Evolutionary conservation across 2,329 filamentous ascomycete genomes (phyloP).

Genomic region (Ceratocystis destructans): DNA sequence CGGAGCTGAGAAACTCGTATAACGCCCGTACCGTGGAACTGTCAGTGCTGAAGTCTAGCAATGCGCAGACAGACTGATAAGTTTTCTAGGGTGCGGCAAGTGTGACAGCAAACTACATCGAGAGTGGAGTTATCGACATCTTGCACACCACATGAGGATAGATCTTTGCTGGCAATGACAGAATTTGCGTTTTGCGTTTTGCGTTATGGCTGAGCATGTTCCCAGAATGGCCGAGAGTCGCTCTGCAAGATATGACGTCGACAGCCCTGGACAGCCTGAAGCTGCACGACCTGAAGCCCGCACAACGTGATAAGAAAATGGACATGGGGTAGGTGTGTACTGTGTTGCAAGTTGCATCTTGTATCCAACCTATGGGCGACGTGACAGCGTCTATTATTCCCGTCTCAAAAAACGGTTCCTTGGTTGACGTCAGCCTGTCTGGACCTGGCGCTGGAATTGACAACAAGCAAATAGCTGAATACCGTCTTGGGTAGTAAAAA

Average conservation of each 20-base stretch:
- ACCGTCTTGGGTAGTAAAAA: too few species aligned
- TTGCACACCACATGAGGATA: conserved; percentile 17
- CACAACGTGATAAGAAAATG: neutral
- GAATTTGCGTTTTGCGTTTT: neutral
- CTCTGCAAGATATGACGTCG: conserved; percentile 15
- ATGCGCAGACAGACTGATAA: conserved; percentile 35
- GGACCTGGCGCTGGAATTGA: too few species aligned
- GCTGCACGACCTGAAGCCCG: neutral
- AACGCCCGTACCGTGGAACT: conserved; percentile 39
- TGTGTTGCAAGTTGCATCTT: neutral
- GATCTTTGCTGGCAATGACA: conserved; percentile 5
- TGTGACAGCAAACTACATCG: conserved; percentile 8
- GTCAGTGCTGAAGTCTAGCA: conserved; percentile 24
- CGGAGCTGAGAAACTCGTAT: conserved; percentile 39
- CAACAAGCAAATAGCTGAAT: too few species aligned
- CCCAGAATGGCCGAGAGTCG: conserved; percentile 7
- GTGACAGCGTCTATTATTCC: too few species aligned
- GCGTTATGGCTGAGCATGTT: conserved; percentile 4
- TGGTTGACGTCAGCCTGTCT: too few species aligned
- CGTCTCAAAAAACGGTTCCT: too few species aligned
- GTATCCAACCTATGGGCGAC: too few species aligned
- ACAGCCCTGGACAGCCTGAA: conserved; percentile 6
- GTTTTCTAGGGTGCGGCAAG: conserved; percentile 19
- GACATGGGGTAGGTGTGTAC: neutral
- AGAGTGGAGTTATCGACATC: conserved; percentile 10